phyloP scores from a whole-genome alignment of 495 filamentous ascomycete genomes.

The Viridothelium virens region DNA sequence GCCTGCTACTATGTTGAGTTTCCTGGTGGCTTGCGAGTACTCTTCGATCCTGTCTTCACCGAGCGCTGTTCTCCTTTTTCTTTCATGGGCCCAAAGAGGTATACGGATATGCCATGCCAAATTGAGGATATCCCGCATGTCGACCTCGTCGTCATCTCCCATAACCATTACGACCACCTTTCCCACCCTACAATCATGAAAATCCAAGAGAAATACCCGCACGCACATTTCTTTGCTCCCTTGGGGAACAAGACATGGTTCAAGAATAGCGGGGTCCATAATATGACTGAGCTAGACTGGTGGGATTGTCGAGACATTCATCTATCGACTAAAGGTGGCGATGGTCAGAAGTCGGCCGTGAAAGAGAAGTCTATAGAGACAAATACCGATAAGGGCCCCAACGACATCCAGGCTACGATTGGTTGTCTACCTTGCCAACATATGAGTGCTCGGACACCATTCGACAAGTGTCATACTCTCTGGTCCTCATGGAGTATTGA shows the following conservation, averaged over 20 bases:
- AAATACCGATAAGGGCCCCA: slow-evolving; percentile 20
- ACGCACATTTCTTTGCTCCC: slow-evolving; percentile 81
- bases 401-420: slow-evolving; percentile 63
- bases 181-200: slow-evolving; percentile 65
- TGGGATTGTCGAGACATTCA: slow-evolving; percentile 77
- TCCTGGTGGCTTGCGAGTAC: slow-evolving; percentile 73
- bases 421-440: slow-evolving; percentile 85
- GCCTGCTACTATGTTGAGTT: slow-evolving; percentile 93
- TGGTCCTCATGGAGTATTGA: slow-evolving; percentile 83
- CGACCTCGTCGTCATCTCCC: slow-evolving; percentile 84
- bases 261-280: slow-evolving; percentile 51
- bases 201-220: slow-evolving; percentile 63
- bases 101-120: slow-evolving; percentile 68
- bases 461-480: slow-evolving; percentile 66
- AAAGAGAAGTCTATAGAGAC: slow-evolving; percentile 13
- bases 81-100: slow-evolving; percentile 69
- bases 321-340: slow-evolving; percentile 34
- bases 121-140: slow-evolving; percentile 74
- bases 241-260: slow-evolving; percentile 91
- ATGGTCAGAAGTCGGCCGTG: slow-evolving; percentile 13
- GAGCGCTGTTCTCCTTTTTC: slow-evolving; percentile 72
- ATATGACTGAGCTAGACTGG: slow-evolving; percentile 90
- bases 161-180: slow-evolving; percentile 92
- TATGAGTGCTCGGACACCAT: slow-evolving; percentile 56
- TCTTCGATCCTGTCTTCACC: slow-evolving; percentile 95